Base-by-base conservation (phyloP, 768 basidiomycete genomes). In the Psilocybe subaeruginosa region DNA sequence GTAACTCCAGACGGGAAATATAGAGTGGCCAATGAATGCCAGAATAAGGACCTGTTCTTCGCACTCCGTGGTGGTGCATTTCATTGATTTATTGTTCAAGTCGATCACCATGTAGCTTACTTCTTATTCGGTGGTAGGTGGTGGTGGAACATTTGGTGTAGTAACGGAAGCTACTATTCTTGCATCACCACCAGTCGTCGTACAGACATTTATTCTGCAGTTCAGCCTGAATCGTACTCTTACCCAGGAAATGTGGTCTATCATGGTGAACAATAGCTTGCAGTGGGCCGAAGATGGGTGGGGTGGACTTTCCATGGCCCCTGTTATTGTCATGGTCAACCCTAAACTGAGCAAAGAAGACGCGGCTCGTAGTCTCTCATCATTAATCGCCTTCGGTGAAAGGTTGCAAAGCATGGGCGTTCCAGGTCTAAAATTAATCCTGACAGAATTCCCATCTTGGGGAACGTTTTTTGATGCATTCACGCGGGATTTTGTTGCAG, bases 11-110 rank as follows among this genome's bases (percentile, higher is more conserved):
- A 83, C 63, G 84, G 84, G 0, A 59, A 72, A 41, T 71, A 73
- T 61, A 76, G 79, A 45, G 73, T 75, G 0, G 82, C 74, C 3
- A 85, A 82, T 66, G 76, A 73, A 27, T 81, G 78, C 39, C 77
- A 84, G 65, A 80, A 85, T 59, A 54, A 73, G 56, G 83, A 85
- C 68, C 74, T 85, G 0, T 85, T 84, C 71, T 85, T 78, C 58
- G 84, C 83, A 16, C 75, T 85, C 31, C 73, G 78, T 37, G 79
- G 79, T 54, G 79, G 78, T 62, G 51, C 19, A 43, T n/a, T 16
- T 14, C 5, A 37, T n/a, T 17, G 14, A 27, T 43, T 19, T 19
- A 30, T 17, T 37, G 14, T 12, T 49, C 41, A 29, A 23, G 29
- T 14, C n/a, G 33, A 19, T 47, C 31, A 23, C 33, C 12, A 31